A percentile compares a stretch with the other conserved stretches of the same genome.
Conservation (phyloP, 1,284 basidiomycete species). For the Xerocomus cyaneibrunnescens region DNA sequence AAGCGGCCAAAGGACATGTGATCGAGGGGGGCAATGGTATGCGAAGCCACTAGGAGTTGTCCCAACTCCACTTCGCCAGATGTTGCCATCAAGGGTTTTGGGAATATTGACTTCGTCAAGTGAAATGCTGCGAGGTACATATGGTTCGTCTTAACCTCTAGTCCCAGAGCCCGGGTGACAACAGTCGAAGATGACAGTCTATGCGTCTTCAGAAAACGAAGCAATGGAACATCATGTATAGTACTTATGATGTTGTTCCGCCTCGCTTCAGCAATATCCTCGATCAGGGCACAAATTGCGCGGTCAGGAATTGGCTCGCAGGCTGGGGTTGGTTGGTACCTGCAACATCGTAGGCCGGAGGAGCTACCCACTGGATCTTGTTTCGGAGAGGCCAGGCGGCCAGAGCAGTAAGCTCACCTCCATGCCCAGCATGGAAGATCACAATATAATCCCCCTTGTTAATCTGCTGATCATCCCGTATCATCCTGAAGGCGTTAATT, state of each 20-base stretch:
- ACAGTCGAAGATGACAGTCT: slow-evolving; percentile 5
- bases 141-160: not conserved
- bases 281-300: not conserved
- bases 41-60: not conserved
- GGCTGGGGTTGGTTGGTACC: not conserved
- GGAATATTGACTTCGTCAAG: not conserved
- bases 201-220: not conserved
- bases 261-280: not conserved
- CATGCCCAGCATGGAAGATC: slow-evolving; percentile 7
- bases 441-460: not conserved
- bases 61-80: not conserved
- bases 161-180: not conserved
- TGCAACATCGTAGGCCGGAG: not conserved
- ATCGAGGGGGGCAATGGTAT: not conserved
- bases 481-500: not conserved
- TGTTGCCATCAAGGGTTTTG: not conserved
- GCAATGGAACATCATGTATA: too few species aligned
- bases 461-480: not conserved
- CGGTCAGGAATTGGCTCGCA: slow-evolving; percentile 1
- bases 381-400: not conserved
- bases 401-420: not conserved
- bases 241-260: slow-evolving; percentile 2
- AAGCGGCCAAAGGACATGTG: slow-evolving; percentile 6
- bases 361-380: slow-evolving; percentile 1
- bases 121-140: not conserved